Conservation (phyloP, 1,139 yeast genomes). For the Nakaseomyces nivariensis region DNA sequence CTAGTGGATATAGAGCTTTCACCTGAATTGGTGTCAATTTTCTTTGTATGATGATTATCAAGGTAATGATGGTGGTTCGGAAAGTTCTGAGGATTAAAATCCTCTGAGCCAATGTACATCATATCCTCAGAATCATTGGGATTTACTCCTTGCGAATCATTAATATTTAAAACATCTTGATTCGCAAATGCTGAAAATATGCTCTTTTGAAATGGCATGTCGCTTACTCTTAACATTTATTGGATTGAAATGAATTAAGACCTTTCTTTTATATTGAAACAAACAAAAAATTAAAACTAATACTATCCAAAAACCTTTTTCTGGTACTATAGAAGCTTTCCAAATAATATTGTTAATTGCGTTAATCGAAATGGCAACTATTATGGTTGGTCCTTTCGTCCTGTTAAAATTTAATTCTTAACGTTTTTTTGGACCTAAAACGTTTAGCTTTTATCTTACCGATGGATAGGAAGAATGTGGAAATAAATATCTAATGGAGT, state of each 20-base stretch:
- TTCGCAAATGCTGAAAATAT: not conserved
- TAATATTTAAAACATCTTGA: not conserved
- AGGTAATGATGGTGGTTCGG: not conserved
- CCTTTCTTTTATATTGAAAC: not conserved
- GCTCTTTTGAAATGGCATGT: not conserved
- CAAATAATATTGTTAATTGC: no score
- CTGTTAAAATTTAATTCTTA: no score
- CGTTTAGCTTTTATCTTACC: no score
- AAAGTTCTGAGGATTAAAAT: not conserved
- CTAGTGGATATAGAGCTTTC: not conserved
- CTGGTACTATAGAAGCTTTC: no score
- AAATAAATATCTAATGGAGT: no score
- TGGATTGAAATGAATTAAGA: not conserved
- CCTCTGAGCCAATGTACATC: not conserved
- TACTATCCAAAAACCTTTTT: not conserved
- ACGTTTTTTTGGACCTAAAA: no score
- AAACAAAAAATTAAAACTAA: not conserved
- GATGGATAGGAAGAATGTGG: no score
- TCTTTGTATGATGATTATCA: not conserved
- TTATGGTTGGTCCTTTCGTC: no score
- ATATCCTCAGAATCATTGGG: not conserved
- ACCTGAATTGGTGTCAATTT: not conserved
- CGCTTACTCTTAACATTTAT: not conserved
- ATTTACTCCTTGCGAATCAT: not conserved
- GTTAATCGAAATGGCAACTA: no score